A percentile compares a stretch with the other conserved stretches of the same genome.
These are phyloP conservation scores for Bipolaris bicolor DNA, from an alignment of 2,329 filamentous ascomycete genomes.

Conservation along the genomic window DNA sequence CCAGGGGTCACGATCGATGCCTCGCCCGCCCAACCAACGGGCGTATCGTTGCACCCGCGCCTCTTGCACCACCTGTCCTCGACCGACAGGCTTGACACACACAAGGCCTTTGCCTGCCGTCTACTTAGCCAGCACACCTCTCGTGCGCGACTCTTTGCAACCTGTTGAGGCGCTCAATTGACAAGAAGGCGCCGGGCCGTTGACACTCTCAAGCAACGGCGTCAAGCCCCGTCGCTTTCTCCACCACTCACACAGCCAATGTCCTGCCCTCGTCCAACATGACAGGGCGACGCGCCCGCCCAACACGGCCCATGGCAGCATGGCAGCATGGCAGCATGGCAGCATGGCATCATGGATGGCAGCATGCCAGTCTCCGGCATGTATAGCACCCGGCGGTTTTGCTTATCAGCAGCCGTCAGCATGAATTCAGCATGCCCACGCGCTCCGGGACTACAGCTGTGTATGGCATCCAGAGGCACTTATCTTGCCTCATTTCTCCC, in stretches of 20 bases:
- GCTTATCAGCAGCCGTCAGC: neutral
- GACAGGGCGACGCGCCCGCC: constrained; percentile 24
- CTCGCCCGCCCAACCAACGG: neutral
- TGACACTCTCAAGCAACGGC: constrained; percentile 11
- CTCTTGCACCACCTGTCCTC: constrained; percentile 19
- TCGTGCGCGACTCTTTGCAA: neutral
- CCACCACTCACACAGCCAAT: constrained; percentile 17
- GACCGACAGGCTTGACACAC: too few relatives aligned
- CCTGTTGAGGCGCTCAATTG: neutral
- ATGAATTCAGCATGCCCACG: too few relatives aligned
- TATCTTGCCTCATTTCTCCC: neutral
- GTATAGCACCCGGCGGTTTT: neutral
- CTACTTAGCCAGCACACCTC: too few relatives aligned
- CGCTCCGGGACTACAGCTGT: too few relatives aligned
- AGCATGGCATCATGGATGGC: neutral
- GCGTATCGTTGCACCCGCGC: constrained; percentile 17
- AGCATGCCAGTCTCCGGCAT: constrained; percentile 1
- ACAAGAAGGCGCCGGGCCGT: constrained; percentile 16
- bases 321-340: too few relatives aligned
- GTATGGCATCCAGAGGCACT: too few relatives aligned
- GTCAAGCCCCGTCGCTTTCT: constrained; percentile 13
- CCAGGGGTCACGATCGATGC: neutral
- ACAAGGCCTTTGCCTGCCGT: too few relatives aligned
- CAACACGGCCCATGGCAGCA: constrained; percentile 8
- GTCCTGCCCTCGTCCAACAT: neutral